A percentile compares a stretch with the other conserved stretches of the same genome.
Evolutionary conservation across 2,329 filamentous ascomycete genomes (phyloP).

Genomic region (Diplocarpon rosae): DNA sequence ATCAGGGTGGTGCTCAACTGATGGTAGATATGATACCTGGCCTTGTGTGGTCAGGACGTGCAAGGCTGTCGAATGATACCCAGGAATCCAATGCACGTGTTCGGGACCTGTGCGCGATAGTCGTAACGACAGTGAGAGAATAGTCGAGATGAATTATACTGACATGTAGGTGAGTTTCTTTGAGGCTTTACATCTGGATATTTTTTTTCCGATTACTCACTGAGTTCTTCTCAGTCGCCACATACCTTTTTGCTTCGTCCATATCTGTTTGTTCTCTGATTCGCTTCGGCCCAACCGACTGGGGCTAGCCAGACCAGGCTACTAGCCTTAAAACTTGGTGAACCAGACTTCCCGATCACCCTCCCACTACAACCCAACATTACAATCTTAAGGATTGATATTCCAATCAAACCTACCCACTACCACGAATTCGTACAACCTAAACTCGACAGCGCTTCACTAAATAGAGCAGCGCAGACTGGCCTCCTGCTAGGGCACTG

Average conservation of each 20-base stretch:
- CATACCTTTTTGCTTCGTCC: too few relatives aligned
- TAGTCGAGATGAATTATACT: too few relatives aligned
- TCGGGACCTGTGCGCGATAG: too few relatives aligned
- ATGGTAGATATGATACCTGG: conserved; percentile 1
- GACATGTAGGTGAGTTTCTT: too few relatives aligned
- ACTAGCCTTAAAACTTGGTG: neutral
- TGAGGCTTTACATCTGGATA: too few relatives aligned
- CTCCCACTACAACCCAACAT: neutral
- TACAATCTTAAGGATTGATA: conserved; percentile 3
- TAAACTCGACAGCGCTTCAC: neutral
- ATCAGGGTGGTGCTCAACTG: neutral
- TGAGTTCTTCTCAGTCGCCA: too few relatives aligned
- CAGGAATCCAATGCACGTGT: too few relatives aligned
- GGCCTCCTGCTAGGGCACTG: neutral
- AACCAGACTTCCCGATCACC: neutral
- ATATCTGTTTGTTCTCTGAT: too few relatives aligned
- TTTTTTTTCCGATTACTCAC: too few relatives aligned
- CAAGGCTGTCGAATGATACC: too few relatives aligned
- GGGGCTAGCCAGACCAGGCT: neutral
- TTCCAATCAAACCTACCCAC: conserved; percentile 5
- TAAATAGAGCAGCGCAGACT: neutral
- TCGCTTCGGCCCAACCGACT: too few relatives aligned
- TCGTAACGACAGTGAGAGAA: too few relatives aligned
- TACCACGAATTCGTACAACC: neutral
- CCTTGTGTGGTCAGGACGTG: neutral